phyloP scores from a whole-genome alignment of 495 filamentous ascomycete species.

The Trichoderma reesei region DNA sequence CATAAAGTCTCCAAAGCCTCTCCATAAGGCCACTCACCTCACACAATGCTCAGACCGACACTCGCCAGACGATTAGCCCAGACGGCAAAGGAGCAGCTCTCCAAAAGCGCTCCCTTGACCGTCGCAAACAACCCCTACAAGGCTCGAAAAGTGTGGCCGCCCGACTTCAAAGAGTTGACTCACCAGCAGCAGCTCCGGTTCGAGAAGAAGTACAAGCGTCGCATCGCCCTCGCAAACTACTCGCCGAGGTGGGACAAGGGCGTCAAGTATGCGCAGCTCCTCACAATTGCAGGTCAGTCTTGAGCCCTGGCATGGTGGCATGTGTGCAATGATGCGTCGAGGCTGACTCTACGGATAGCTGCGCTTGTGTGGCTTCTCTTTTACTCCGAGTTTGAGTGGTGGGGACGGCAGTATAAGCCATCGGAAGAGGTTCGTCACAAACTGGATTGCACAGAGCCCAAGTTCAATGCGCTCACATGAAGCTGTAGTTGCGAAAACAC shows the following conservation, averaged over 20 bases:
- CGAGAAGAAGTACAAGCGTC: slow-evolving; percentile 63
- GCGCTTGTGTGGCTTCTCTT: slow-evolving; percentile 10
- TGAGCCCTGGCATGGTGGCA: background rate
- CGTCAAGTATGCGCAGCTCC: slow-evolving; percentile 61
- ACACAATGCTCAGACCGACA: slow-evolving; percentile 31
- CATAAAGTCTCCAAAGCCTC: background rate
- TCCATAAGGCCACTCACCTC: background rate
- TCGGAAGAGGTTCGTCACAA: slow-evolving; percentile 10
- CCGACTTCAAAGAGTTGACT: slow-evolving; percentile 74
- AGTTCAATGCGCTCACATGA: background rate
- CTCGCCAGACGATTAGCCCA: slow-evolving; percentile 27
- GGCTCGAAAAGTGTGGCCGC: slow-evolving; percentile 86
- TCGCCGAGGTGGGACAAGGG: slow-evolving; percentile 66
- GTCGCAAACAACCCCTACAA: slow-evolving; percentile 48
- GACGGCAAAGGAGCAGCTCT: background rate
- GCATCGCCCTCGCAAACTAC: slow-evolving; percentile 59
- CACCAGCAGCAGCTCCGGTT: slow-evolving; percentile 77
- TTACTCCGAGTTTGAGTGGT: slow-evolving; percentile 12
- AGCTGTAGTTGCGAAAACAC: slow-evolving; percentile 18
- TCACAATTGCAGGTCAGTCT: slow-evolving; percentile 50
- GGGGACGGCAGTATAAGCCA: slow-evolving; percentile 12
- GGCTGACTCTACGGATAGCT: background rate
- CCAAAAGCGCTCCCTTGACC: slow-evolving; percentile 8
- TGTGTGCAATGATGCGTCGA: background rate
- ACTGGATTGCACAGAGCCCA: background rate